Conservation (phyloP, 306 rosid genomes). For the Echinosophora koreensis region DNA sequence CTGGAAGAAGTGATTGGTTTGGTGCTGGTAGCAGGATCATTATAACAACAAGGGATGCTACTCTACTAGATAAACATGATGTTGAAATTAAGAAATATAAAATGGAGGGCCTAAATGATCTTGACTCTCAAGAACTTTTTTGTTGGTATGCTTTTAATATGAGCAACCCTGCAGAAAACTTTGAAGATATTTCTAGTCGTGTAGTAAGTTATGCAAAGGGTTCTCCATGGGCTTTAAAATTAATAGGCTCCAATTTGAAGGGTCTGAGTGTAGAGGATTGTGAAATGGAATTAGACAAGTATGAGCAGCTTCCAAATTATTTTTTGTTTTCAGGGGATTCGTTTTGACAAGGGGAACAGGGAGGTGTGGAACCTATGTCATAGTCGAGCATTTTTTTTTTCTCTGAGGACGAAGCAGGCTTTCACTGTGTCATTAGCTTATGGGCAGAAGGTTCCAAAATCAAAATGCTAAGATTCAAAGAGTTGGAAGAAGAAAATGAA, state of each 20-base stretch:
- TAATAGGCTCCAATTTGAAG: slow-evolving; percentile 40
- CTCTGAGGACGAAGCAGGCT: too few relatives aligned
- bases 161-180: neutral
- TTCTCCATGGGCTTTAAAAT: slow-evolving; percentile 35
- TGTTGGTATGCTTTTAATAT: slow-evolving; percentile 28
- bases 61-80: neutral
- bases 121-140: slow-evolving; percentile 35
- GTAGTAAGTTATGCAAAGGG: slow-evolving; percentile 46
- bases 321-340: too few relatives aligned
- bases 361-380: too few relatives aligned
- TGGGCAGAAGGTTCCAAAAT: too few relatives aligned
- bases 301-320: neutral
- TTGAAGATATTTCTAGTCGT: neutral
- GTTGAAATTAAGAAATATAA: slow-evolving; percentile 12
- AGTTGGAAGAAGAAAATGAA: too few relatives aligned
- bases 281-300: slow-evolving; percentile 7
- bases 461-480: too few relatives aligned
- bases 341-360: too few relatives aligned
- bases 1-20: slow-evolving; percentile 43
- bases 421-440: too few relatives aligned
- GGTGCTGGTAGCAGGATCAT: slow-evolving; percentile 42
- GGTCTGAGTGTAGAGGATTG: slow-evolving; percentile 10
- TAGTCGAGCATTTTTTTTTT: too few relatives aligned
- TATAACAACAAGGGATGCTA: slow-evolving; percentile 36
- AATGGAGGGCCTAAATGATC: slow-evolving; percentile 30